Percentiles rank a stretch among this genome's conserved stretches.
phyloP scores from a whole-genome alignment of 202 grass and related monocot genomes.

The Setaria viridis region DNA sequence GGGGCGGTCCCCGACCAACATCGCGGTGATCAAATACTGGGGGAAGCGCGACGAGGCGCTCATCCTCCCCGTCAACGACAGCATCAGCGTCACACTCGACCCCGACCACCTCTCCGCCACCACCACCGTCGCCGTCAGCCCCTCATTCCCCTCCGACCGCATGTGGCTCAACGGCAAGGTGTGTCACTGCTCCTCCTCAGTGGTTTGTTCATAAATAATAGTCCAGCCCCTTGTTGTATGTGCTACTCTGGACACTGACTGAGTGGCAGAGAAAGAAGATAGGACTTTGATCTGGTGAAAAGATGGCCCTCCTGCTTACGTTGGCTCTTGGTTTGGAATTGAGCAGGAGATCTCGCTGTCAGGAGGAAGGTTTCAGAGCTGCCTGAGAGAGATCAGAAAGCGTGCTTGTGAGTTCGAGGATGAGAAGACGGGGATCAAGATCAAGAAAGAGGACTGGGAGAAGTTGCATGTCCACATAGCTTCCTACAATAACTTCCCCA shows the following conservation, averaged over 20 bases:
- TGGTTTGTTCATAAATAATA: neutral
- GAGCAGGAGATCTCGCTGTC: conserved; percentile 80
- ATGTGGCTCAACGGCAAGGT: conserved; percentile 72
- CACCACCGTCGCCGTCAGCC: conserved; percentile 93
- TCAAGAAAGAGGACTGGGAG: conserved; percentile 88
- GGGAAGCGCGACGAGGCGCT: conserved; percentile 95
- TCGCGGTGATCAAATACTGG: conserved; percentile 99
- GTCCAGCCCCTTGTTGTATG: neutral
- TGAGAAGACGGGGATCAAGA: conserved; percentile 66
- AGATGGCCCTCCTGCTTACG: neutral
- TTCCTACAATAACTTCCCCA: conserved; percentile 95
- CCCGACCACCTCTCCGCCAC: conserved; percentile 94
- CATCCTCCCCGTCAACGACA: conserved; percentile 93
- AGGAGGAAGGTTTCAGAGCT: conserved; percentile 83
- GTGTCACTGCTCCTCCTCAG: neutral
- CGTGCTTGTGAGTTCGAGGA: conserved; percentile 72
- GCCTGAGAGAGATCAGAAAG: conserved; percentile 83
- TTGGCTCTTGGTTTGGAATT: conserved; percentile 40
- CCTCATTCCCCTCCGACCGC: conserved; percentile 63
- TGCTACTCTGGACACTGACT: neutral
- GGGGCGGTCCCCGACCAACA: conserved; percentile 93
- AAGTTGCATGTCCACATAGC: conserved; percentile 85
- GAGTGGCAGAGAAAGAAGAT: neutral
- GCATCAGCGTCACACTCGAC: conserved; percentile 96
- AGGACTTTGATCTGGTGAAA: neutral